These are phyloP conservation scores for Diplodia corticola DNA, from an alignment of 2,329 filamentous ascomycete genomes.

Conservation along the genomic window DNA sequence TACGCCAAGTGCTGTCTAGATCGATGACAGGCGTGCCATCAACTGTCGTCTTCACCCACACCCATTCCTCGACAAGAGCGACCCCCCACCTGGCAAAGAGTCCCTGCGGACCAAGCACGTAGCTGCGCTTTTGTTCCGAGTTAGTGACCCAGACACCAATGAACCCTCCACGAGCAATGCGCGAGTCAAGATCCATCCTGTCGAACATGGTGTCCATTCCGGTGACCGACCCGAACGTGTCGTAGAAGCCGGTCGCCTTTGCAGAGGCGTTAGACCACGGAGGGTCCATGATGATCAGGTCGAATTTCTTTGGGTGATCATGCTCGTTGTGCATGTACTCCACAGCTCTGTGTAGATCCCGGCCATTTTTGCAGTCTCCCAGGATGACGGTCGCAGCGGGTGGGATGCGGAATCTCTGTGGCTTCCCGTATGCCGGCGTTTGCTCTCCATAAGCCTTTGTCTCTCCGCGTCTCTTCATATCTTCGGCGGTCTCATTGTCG, in stretches of 20 bases:
- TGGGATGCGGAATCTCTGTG: constrained; percentile 48
- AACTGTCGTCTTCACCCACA: constrained; percentile 73
- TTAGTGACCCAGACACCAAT: constrained; percentile 80
- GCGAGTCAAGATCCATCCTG: constrained; percentile 49
- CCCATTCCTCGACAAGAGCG: constrained; percentile 68
- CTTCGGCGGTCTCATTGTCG: background rate
- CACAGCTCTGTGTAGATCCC: constrained; percentile 41
- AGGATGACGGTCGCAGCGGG: constrained; percentile 52
- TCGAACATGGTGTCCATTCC: constrained; percentile 47
- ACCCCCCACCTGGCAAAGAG: constrained; percentile 69
- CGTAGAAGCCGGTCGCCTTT: constrained; percentile 59
- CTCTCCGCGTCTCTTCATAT: background rate
- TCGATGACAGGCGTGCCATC: constrained; percentile 64
- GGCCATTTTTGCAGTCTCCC: constrained; percentile 26
- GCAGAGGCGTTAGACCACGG: constrained; percentile 81
- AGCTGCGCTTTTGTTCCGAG: constrained; percentile 58
- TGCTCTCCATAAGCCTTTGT: background rate
- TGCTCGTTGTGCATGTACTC: constrained; percentile 38
- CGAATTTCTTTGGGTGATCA: constrained; percentile 55
- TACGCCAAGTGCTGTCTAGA: constrained; percentile 64
- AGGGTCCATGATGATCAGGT: constrained; percentile 72
- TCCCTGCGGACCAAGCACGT: constrained; percentile 56
- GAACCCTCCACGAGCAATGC: constrained; percentile 44
- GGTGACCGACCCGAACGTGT: constrained; percentile 50
- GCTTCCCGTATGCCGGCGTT: background rate